Evolutionary conservation across 2,329 filamentous ascomycete genomes (phyloP).

Genomic region (Bretziella fagacearum): DNA sequence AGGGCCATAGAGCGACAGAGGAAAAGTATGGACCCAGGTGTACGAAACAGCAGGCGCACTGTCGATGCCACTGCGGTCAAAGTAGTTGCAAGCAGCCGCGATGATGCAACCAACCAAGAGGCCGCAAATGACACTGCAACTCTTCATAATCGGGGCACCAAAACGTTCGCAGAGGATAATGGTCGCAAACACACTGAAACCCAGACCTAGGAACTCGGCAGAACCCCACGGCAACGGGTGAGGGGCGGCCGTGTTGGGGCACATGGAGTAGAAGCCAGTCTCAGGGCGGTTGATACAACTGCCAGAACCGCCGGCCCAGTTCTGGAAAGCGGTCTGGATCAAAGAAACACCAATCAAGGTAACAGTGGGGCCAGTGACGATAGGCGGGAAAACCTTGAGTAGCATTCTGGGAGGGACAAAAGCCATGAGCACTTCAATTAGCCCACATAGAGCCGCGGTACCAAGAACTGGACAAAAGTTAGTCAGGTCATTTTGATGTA

Average conservation of each 20-base stretch:
- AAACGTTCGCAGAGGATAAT: slow-evolving; percentile 71
- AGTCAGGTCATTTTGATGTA: slow-evolving; percentile 39
- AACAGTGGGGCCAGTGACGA: slow-evolving; percentile 54
- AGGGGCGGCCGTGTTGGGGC: slow-evolving; percentile 50
- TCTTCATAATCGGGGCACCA: slow-evolving; percentile 72
- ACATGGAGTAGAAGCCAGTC: slow-evolving; percentile 41
- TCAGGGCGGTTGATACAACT: slow-evolving; percentile 32
- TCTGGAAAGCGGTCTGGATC: slow-evolving; percentile 53
- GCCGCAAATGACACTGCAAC: slow-evolving; percentile 57
- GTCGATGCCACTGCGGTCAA: slow-evolving; percentile 55
- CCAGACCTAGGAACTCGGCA: slow-evolving; percentile 60
- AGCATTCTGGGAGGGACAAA: slow-evolving; percentile 54
- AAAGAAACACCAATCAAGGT: slow-evolving; percentile 58
- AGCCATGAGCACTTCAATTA: slow-evolving; percentile 56
- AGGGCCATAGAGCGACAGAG: slow-evolving; percentile 52
- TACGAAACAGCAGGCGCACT: slow-evolving; percentile 55
- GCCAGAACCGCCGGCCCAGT: slow-evolving; percentile 64
- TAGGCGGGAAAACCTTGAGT: slow-evolving; percentile 59
- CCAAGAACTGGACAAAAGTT: slow-evolving; percentile 37
- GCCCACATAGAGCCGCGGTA: slow-evolving; percentile 45
- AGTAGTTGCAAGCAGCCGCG: slow-evolving; percentile 61
- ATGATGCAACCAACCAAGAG: slow-evolving; percentile 63
- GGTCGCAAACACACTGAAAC: slow-evolving; percentile 62
- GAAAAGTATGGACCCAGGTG: slow-evolving; percentile 66
- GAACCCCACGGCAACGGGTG: slow-evolving; percentile 62